phyloP scores from a whole-genome alignment of 1,139 yeast species.

The Blastobotrys niveus region DNA sequence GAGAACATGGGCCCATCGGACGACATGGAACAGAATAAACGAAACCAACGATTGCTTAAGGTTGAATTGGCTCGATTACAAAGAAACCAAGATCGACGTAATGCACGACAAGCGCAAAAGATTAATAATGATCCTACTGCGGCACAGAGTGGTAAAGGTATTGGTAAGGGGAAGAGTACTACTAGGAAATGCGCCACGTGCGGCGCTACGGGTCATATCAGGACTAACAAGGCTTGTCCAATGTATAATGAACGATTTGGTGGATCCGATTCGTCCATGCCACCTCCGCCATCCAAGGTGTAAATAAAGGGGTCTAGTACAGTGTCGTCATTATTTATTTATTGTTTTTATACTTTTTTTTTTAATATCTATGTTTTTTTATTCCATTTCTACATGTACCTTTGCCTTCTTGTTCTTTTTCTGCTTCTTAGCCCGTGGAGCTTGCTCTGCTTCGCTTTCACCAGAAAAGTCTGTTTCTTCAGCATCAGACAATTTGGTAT shows the following conservation, averaged over 20 bases:
- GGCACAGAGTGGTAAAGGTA: slow-evolving; percentile 29
- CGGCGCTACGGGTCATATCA: slow-evolving; percentile 91
- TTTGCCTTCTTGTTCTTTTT: slow-evolving; percentile 32
- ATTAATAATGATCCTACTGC: slow-evolving; percentile 33
- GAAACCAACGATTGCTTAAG: slow-evolving; percentile 71
- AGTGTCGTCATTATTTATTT: not conserved
- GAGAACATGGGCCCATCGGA: slow-evolving; percentile 59
- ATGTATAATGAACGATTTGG: slow-evolving; percentile 47
- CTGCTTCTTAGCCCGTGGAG: slow-evolving; percentile 43
- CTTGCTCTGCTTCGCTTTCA: slow-evolving; percentile 18
- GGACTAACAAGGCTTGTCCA: slow-evolving; percentile 90
- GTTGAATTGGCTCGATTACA: slow-evolving; percentile 81
- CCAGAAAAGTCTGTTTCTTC: slow-evolving; percentile 51
- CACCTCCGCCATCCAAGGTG: slow-evolving; percentile 9
- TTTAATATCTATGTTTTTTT: slow-evolving; percentile 4
- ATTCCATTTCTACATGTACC: slow-evolving; percentile 22
- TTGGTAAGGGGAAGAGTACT: slow-evolving; percentile 52
- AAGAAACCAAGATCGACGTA: slow-evolving; percentile 61
- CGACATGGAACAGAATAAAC: slow-evolving; percentile 77
- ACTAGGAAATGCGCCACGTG: slow-evolving; percentile 88
- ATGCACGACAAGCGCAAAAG: slow-evolving; percentile 48
- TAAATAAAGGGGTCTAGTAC: not conserved
- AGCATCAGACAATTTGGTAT: slow-evolving; percentile 34
- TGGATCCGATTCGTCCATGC: slow-evolving; percentile 15
- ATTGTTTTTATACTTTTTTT: not conserved